Conservation (phyloP, 1,284 basidiomycete genomes). For the Tetrapyrgos nigripes region DNA sequence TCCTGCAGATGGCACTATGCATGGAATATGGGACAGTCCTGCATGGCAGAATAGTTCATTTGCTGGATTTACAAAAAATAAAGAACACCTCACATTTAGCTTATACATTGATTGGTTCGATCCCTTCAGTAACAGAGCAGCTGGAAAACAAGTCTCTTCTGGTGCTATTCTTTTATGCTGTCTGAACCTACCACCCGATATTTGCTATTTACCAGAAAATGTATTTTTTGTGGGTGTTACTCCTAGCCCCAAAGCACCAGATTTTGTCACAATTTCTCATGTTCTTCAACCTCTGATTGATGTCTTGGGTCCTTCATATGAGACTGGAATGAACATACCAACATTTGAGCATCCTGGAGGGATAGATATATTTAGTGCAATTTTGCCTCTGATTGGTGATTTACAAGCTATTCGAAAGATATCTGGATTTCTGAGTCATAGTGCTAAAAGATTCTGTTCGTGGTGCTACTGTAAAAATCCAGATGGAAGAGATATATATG, state of each 20-base stretch:
- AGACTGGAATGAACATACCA: background rate
- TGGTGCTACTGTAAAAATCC: background rate
- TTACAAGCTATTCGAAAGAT: background rate
- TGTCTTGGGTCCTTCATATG: background rate
- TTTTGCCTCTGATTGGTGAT: conserved; percentile 4
- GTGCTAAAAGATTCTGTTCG: conserved; percentile 1
- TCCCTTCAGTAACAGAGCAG: background rate
- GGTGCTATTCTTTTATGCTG: background rate
- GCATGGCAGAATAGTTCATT: background rate
- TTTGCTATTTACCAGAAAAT: background rate
- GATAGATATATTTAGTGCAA: background rate
- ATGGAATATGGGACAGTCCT: background rate
- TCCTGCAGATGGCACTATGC: background rate
- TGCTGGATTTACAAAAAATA: background rate
- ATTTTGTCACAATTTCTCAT: background rate
- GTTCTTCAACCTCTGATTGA: background rate
- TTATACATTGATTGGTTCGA: background rate
- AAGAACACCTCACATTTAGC: background rate
- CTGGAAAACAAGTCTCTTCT: background rate
- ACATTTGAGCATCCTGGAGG: background rate
- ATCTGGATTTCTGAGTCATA: conserved; percentile 6
- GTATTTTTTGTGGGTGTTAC: background rate
- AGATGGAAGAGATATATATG: background rate
- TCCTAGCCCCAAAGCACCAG: background rate
- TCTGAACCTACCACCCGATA: background rate